phyloP scores from a whole-genome alignment of 139 green algal genomes.

The Tetratostichococcus sp. region DNA sequence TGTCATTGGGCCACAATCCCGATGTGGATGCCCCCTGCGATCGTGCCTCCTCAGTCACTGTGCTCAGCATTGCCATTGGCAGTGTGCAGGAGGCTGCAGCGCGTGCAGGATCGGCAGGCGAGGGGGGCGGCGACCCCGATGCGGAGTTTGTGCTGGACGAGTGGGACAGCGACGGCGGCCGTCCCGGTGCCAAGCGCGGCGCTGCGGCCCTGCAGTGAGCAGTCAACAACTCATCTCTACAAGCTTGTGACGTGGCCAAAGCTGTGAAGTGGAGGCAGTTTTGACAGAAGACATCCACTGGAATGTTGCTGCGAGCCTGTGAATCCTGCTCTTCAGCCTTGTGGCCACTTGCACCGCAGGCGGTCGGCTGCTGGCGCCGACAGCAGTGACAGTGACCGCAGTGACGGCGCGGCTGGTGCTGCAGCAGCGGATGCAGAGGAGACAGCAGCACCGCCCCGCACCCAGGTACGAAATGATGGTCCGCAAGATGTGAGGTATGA shows the following conservation, averaged over 20 bases:
- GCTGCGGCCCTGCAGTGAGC: too few relatives aligned
- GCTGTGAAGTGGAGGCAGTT: too few relatives aligned
- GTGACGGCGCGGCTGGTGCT: conserved; percentile 1
- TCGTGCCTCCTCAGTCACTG: too few relatives aligned
- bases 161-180: conserved; percentile 10
- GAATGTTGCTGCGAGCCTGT: too few relatives aligned
- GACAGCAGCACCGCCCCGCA: neutral
- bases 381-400: conserved; percentile 20
- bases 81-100: neutral
- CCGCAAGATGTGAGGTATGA: too few relatives aligned
- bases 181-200: neutral
- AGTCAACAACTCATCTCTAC: too few relatives aligned
- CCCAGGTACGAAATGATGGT: neutral
- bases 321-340: too few relatives aligned
- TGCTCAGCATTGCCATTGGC: neutral
- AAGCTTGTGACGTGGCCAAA: too few relatives aligned
- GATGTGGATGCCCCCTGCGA: too few relatives aligned
- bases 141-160: conserved; percentile 23
- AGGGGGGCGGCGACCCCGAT: conserved; percentile 6
- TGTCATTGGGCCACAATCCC: too few relatives aligned
- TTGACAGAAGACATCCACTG: too few relatives aligned
- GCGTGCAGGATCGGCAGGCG: neutral
- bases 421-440: conserved; percentile 11
- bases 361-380: neutral
- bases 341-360: neutral